Percentiles rank a stretch among this genome's conserved stretches.
These are phyloP conservation scores for Gossypium gossypioides DNA, from an alignment of 441 rosid genomes.

Conservation along the genomic window DNA sequence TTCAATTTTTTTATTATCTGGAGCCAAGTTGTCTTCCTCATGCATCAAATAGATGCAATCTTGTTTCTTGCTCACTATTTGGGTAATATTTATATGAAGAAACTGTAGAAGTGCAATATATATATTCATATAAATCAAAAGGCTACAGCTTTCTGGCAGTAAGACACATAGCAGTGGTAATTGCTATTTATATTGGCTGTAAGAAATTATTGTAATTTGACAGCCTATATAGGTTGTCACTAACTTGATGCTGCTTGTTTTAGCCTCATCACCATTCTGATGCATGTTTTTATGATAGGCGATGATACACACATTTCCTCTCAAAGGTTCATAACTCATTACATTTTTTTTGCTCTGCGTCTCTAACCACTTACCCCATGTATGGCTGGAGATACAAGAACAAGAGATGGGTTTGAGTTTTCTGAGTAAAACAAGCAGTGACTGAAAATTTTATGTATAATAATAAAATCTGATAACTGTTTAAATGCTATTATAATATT, in stretches of 20 bases:
- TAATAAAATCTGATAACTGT: too few species aligned
- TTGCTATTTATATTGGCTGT: slow-evolving; percentile 1
- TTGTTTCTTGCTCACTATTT: slow-evolving; percentile 15
- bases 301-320: not conserved
- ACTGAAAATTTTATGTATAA: too few species aligned
- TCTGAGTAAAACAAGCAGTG: not conserved
- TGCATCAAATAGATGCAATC: slow-evolving; percentile 36
- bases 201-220: not conserved
- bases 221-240: slow-evolving; percentile 1
- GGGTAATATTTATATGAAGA: slow-evolving; percentile 27
- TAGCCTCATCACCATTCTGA: not conserved
- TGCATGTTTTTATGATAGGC: not conserved
- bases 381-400: not conserved
- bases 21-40: slow-evolving; percentile 23
- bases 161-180: slow-evolving; percentile 9
- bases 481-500: too few species aligned
- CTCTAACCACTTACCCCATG: not conserved
- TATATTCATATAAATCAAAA: slow-evolving; percentile 6
- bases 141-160: slow-evolving; percentile 13
- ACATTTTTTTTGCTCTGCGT: not conserved
- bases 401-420: not conserved
- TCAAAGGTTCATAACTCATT: not conserved
- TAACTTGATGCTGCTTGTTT: not conserved
- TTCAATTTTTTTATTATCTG: slow-evolving; percentile 13
- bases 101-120: slow-evolving; percentile 19